Conservation (phyloP, 2,329 filamentous ascomycete genomes). For the Drechslerella coelobrocha region DNA sequence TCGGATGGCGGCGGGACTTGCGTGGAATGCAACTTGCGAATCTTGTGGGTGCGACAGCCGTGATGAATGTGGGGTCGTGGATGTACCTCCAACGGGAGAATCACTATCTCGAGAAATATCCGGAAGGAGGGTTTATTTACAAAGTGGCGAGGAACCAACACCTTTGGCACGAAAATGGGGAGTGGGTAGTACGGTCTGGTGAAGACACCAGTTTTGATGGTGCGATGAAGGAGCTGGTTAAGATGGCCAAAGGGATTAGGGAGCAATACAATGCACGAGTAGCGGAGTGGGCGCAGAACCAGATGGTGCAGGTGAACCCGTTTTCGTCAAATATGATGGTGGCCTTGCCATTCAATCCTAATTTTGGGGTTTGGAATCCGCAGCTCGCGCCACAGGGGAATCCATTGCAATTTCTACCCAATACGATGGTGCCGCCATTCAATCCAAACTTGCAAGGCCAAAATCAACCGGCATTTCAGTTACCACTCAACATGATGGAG, state of each 20-base stretch:
- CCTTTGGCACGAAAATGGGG: constrained; percentile 6
- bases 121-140: constrained; percentile 18
- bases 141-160: background rate
- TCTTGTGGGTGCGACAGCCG: background rate
- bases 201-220: background rate
- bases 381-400: too few relatives aligned
- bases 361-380: too few relatives aligned
- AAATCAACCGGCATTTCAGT: too few relatives aligned
- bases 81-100: constrained; percentile 19
- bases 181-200: constrained; percentile 5
- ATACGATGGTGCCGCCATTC: too few relatives aligned
- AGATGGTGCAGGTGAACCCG: too few relatives aligned
- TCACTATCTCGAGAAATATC: background rate
- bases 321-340: too few relatives aligned
- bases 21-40: constrained; percentile 28
- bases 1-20: constrained; percentile 13
- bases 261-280: background rate
- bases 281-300: background rate
- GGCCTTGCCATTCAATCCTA: background rate
- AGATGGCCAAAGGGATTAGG: background rate
- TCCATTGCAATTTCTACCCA: too few relatives aligned
- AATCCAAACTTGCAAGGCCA: too few relatives aligned
- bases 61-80: constrained; percentile 24
- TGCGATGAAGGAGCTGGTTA: constrained; percentile 2
- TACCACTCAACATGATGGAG: too few relatives aligned